phyloP scores from a whole-genome alignment of 768 basidiomycete species.

The Sutorius australiensis region DNA sequence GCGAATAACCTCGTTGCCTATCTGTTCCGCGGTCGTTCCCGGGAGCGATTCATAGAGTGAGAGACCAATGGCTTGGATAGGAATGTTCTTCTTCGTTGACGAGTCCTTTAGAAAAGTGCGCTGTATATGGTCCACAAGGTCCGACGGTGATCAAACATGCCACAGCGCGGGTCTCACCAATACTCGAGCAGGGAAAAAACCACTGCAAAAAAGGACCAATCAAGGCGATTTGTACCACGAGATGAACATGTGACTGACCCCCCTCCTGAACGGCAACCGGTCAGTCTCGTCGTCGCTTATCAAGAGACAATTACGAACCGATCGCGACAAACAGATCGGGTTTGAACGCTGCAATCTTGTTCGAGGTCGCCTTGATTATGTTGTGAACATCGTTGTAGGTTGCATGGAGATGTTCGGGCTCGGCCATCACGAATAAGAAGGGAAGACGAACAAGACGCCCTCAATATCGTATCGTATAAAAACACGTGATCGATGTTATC shows the following conservation, averaged over 20 bases:
- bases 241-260: slow-evolving; percentile 52
- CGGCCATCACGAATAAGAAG: slow-evolving; percentile 25
- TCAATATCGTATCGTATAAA: neutral
- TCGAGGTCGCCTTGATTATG: slow-evolving; percentile 65
- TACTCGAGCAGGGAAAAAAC: slow-evolving; percentile 94
- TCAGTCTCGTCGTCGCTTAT: neutral
- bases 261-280: slow-evolving; percentile 51
- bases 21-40: slow-evolving; percentile 65
- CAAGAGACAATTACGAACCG: slow-evolving; percentile 41
- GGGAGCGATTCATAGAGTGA: slow-evolving; percentile 91
- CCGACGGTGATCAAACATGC: neutral
- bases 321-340: slow-evolving; percentile 87
- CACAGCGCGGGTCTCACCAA: slow-evolving; percentile 44
- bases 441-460: neutral
- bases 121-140: slow-evolving; percentile 32
- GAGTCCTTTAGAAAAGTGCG: slow-evolving; percentile 81
- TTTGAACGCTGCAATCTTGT: slow-evolving; percentile 75
- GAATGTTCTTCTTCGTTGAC: slow-evolving; percentile 70
- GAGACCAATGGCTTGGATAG: slow-evolving; percentile 94
- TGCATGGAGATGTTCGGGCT: slow-evolving; percentile 59
- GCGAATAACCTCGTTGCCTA: slow-evolving; percentile 82
- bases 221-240: slow-evolving; percentile 11
- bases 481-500: slow-evolving; percentile 17
- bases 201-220: slow-evolving; percentile 43
- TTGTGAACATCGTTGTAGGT: slow-evolving; percentile 96